These are phyloP conservation scores for Cyclanthera cordifolia DNA, from an alignment of 306 rosid genomes.

Conservation along the genomic window DNA sequence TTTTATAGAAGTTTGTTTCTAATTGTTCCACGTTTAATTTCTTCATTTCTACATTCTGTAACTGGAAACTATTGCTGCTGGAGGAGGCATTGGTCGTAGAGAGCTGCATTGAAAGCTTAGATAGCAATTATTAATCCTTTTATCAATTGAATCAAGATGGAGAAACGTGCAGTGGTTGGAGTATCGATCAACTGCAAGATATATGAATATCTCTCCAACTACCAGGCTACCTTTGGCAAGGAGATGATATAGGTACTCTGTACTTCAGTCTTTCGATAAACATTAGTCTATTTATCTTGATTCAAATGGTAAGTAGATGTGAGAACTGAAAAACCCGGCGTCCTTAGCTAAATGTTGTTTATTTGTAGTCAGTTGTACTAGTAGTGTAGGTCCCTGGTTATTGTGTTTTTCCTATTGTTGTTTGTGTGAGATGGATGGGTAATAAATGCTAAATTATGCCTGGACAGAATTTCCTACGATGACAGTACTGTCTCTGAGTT, in stretches of 20 bases:
- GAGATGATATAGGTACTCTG: slow-evolving; percentile 21
- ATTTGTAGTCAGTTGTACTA: slow-evolving; percentile 29
- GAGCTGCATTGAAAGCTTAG: slow-evolving; percentile 27
- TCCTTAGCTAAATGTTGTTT: slow-evolving; percentile 29
- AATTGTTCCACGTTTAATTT: slow-evolving; percentile 24
- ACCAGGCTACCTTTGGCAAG: slow-evolving; percentile 29
- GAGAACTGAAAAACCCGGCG: slow-evolving; percentile 30
- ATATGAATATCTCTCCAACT: slow-evolving; percentile 1
- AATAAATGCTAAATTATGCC: slow-evolving; percentile 70
- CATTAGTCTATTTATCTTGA: slow-evolving; percentile 33
- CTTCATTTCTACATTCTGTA: slow-evolving; percentile 44
- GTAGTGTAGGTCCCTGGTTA: slow-evolving; percentile 51
- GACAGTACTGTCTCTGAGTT: slow-evolving; percentile 22
- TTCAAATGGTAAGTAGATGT: slow-evolving; percentile 55
- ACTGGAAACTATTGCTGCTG: slow-evolving; percentile 17
- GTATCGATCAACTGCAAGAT: background rate
- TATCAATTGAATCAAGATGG: slow-evolving; percentile 4
- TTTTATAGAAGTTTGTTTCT: slow-evolving; percentile 38
- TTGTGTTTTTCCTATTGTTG: slow-evolving; percentile 51
- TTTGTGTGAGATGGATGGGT: slow-evolving; percentile 61
- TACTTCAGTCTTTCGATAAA: slow-evolving; percentile 21
- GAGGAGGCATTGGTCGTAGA: slow-evolving; percentile 23
- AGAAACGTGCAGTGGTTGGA: background rate
- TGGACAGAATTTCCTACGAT: slow-evolving; percentile 32
- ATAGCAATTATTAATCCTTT: background rate